A percentile compares a stretch with the other conserved stretches of the same genome.
phyloP scores from a whole-genome alignment of 1,139 yeast species.

The Saccharomycopsis crataegensis region DNA sequence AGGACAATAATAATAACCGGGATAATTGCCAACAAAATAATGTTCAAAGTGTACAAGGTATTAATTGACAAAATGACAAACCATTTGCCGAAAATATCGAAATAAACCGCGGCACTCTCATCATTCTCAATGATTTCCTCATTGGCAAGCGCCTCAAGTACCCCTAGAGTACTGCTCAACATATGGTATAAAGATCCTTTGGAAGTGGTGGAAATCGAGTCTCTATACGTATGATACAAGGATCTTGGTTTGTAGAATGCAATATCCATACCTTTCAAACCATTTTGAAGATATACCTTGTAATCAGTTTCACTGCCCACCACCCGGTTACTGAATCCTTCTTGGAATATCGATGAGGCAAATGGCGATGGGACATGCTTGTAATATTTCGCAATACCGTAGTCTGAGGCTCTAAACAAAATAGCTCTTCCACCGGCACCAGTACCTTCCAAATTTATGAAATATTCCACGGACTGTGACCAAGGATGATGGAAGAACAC shows the following conservation, averaged over 20 bases:
- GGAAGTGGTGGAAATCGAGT: slow-evolving; percentile 57
- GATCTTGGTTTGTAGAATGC: slow-evolving; percentile 74
- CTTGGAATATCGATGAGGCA: slow-evolving; percentile 73
- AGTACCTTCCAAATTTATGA: slow-evolving; percentile 89
- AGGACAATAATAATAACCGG: slow-evolving; percentile 50
- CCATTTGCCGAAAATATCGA: slow-evolving; percentile 49
- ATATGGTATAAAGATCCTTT: slow-evolving; percentile 74
- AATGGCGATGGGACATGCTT: slow-evolving; percentile 48
- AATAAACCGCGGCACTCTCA: slow-evolving; percentile 43
- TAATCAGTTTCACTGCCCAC: slow-evolving; percentile 83
- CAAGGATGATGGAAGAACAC: slow-evolving; percentile 72
- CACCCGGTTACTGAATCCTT: slow-evolving; percentile 69
- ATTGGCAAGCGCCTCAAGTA: slow-evolving; percentile 23
- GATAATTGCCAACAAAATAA: slow-evolving; percentile 41
- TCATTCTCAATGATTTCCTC: slow-evolving; percentile 37
- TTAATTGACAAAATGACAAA: slow-evolving; percentile 51
- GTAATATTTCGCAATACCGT: slow-evolving; percentile 57
- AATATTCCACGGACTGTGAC: slow-evolving; percentile 54
- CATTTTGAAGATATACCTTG: slow-evolving; percentile 57
- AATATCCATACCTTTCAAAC: slow-evolving; percentile 76
- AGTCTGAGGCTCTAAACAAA: slow-evolving; percentile 77
- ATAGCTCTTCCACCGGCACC: slow-evolving; percentile 91
- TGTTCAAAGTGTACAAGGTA: slow-evolving; percentile 39
- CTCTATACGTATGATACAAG: slow-evolving; percentile 72
- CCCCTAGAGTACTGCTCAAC: slow-evolving; percentile 64